These are phyloP conservation scores for Tetracentron sinense DNA, from an alignment of 164 flowering plant genomes.

Conservation along the genomic window DNA sequence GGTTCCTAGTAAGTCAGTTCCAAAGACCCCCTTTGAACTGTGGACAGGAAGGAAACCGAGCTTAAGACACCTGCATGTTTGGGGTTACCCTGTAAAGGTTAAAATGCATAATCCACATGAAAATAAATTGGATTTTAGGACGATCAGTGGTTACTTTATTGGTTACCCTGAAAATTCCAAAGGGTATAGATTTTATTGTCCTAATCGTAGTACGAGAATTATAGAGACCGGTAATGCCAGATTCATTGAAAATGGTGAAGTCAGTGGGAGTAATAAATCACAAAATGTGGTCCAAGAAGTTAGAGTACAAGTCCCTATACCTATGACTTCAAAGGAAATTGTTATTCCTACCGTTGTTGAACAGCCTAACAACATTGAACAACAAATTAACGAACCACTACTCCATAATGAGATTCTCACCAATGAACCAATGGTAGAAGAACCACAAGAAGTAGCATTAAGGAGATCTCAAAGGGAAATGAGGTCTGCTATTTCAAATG, in stretches of 20 bases:
- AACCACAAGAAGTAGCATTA: conserved; percentile 12
- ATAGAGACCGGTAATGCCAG: conserved; percentile 8
- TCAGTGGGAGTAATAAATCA: conserved; percentile 13
- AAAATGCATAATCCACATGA: conserved; percentile 11
- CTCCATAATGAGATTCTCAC: too few relatives aligned
- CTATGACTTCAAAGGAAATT: too few relatives aligned
- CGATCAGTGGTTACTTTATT: conserved; percentile 7
- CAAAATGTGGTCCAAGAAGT: too few relatives aligned
- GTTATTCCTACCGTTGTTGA: too few relatives aligned
- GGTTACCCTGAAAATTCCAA: conserved; percentile 11
- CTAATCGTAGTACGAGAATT: conserved; percentile 13
- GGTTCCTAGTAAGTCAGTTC: conserved; percentile 11
- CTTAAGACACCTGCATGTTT: conserved; percentile 9
- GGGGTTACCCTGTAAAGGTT: conserved; percentile 4
- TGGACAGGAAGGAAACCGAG: conserved; percentile 15
- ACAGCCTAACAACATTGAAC: too few relatives aligned
- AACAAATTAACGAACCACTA: too few relatives aligned
- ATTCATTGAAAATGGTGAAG: conserved; percentile 8
- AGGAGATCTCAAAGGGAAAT: conserved; percentile 10
- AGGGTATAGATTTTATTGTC: conserved; percentile 19
- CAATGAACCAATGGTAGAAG: too few relatives aligned
- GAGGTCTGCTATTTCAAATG: conserved; percentile 10
- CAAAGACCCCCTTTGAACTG: conserved; percentile 10
- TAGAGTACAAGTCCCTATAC: too few relatives aligned
- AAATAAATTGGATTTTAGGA: conserved; percentile 14